Evolutionary conservation across 192 early-diverging fungal genomes (phyloP).

Genomic region (Chytriomyces confervae): DNA sequence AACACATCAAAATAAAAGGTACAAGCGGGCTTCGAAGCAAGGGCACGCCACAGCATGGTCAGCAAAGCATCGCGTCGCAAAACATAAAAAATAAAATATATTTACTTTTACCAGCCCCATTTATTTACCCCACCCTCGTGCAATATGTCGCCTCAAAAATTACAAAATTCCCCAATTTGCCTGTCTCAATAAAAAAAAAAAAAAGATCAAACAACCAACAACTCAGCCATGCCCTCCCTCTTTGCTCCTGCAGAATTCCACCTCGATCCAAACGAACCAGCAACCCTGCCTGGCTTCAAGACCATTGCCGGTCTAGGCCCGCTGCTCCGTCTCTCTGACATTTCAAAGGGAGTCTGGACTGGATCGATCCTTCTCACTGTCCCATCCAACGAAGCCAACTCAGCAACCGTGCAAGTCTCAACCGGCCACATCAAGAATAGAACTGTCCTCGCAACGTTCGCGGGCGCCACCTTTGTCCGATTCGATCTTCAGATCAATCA

Average conservation of each 20-base stretch:
- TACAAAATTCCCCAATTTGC: no score
- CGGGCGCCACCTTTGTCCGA: not conserved
- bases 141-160: no score
- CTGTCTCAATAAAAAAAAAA: no score
- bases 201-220: no score
- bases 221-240: not conserved
- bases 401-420: not conserved
- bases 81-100: not conserved
- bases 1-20: no score
- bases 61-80: not conserved
- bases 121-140: no score
- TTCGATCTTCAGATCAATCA: not conserved
- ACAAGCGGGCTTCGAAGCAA: not conserved
- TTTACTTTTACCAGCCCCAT: no score
- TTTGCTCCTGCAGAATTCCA: not conserved
- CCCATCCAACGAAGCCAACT: not conserved
- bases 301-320: not conserved
- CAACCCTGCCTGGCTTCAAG: not conserved
- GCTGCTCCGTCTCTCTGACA: conserved; percentile 3
- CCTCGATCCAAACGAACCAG: not conserved
- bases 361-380: not conserved
- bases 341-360: not conserved
- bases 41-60: not conserved
- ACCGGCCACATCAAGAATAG: not conserved
- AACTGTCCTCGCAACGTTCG: not conserved